A percentile compares a stretch with the other conserved stretches of the same genome.
Conservation (phyloP, 768 basidiomycete species). For the Trametes cubensis region DNA sequence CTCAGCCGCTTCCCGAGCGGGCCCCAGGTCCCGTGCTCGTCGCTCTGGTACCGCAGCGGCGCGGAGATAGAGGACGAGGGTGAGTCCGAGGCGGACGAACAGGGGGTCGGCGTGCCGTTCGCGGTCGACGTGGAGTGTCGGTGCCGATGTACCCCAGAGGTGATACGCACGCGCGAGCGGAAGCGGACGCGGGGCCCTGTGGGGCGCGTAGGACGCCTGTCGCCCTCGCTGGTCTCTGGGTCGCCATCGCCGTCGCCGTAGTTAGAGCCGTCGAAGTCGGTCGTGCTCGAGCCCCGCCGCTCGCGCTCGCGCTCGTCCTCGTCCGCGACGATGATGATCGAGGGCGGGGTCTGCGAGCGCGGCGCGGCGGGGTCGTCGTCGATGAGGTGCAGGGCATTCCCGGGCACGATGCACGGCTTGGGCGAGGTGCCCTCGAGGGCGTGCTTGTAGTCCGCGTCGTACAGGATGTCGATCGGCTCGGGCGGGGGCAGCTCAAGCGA, state of each 20-base stretch:
- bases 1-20: constrained; percentile 63
- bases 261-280: not conserved
- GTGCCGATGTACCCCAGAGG: constrained; percentile 63
- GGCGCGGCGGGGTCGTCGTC: constrained; percentile 35
- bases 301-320: constrained; percentile 13
- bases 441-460: constrained; percentile 28
- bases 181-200: constrained; percentile 55
- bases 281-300: not conserved
- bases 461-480: constrained; percentile 25
- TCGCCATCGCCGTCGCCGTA: constrained; percentile 7
- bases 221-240: constrained; percentile 9
- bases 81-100: constrained; percentile 62
- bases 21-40: constrained; percentile 57
- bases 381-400: constrained; percentile 39
- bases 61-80: constrained; percentile 82
- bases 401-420: constrained; percentile 37
- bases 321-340: constrained; percentile 27
- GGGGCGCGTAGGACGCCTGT: constrained; percentile 15
- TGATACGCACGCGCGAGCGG: constrained; percentile 75
- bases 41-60: constrained; percentile 61
- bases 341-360: constrained; percentile 30
- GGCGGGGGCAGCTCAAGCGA: constrained; percentile 23
- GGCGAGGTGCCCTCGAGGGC: constrained; percentile 31
- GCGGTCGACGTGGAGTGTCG: constrained; percentile 31
- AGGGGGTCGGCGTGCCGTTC: constrained; percentile 35